These are phyloP conservation scores for Henckelia pumila DNA, from an alignment of 257 asterid species.

Conservation along the genomic window DNA sequence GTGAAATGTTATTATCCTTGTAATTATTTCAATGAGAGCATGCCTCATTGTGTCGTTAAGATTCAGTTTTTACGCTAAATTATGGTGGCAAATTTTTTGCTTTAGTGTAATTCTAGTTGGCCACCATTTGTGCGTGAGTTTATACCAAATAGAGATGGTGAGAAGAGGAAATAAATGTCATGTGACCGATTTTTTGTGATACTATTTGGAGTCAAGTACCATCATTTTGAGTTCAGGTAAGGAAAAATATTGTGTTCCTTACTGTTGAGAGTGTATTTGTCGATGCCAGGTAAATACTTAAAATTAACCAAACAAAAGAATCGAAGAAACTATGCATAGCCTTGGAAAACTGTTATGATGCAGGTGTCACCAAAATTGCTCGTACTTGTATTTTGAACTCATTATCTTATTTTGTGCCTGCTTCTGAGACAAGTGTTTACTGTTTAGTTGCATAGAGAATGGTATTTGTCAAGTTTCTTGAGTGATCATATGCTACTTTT, in stretches of 20 bases:
- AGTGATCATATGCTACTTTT: neutral
- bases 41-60: slow-evolving; percentile 6
- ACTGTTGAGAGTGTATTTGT: neutral
- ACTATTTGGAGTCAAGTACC: slow-evolving; percentile 3
- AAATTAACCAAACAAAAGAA: slow-evolving; percentile 10
- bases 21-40: slow-evolving; percentile 6
- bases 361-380: neutral
- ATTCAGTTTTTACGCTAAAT: neutral
- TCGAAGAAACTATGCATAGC: neutral
- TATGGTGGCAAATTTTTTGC: neutral
- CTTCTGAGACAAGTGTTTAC: slow-evolving; percentile 2
- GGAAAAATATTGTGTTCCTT: neutral
- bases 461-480: slow-evolving; percentile 1
- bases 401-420: neutral
- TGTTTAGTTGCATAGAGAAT: neutral
- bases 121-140: neutral
- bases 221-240: neutral
- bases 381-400: too few relatives aligned
- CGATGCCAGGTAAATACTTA: too few relatives aligned
- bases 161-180: neutral
- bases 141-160: neutral
- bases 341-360: neutral
- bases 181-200: neutral
- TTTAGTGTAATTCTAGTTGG: neutral
- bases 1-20: neutral